Base-by-base conservation (phyloP, 1,139 yeast genomes). In the Yamadazyma sp. region DNA sequence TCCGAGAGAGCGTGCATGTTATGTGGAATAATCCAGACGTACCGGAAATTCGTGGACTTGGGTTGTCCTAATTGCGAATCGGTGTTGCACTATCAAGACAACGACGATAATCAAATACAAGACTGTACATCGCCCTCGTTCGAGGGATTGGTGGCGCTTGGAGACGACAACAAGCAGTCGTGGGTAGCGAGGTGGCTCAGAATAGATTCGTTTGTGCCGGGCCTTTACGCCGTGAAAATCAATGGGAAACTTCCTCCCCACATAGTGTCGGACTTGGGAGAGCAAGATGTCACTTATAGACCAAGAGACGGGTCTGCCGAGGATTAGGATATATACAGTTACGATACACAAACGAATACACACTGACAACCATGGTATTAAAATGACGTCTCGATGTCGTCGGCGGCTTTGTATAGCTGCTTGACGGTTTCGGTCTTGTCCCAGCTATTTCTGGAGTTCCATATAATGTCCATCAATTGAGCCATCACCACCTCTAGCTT, bases 11-110 rank as follows among this genome's bases (percentile, higher is more conserved):
- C 98, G 17, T 92, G 98, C 60, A 87, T 92, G 96, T 77, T 92
- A 45, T 92, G 98, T 64, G 98, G 97, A 7, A 77, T 91, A 44
- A 87, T 92, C 45, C 96, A 87, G 56, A 79, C 92, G 9, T 75
- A 81, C 61, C 71, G 73, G 50, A 77, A 79, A 55, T 92, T 91
- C 59, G 79, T 86, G 38, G 81, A 81, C 41, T 78, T 79, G 17
- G 98, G 98, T 9, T 92, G 99, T 62, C 98, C 98, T n/a, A 92
- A 92, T 67, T 92, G 98, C 66, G 98, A 88, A 55, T 82, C 92
- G 41, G 83, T 89, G 34, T 71, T 86, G 55, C 84, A 81, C 47
- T 81, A 83, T 57, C 83, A 82, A 41, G 92, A 86, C 54, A 81
- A 83, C 40, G 98, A 89, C 54, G 89, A 88, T 42, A 81, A 85